Evolutionary conservation across 106 monocot genomes (phyloP).

Genomic region (Allium cepa): DNA sequence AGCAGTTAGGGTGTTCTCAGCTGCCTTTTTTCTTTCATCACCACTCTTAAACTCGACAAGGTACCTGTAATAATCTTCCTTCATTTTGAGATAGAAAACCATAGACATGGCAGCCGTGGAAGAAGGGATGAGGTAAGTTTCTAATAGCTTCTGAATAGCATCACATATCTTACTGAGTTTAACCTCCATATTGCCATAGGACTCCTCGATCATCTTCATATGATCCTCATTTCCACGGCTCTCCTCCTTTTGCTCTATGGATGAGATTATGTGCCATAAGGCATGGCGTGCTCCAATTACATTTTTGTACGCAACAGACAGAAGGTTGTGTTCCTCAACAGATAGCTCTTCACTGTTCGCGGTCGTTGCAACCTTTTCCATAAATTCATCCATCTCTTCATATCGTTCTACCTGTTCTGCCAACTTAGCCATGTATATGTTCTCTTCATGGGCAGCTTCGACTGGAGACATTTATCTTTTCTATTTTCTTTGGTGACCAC

Average conservation of each 20-base stretch:
- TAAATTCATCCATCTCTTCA: slow-evolving; percentile 57
- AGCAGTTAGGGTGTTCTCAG: slow-evolving; percentile 37
- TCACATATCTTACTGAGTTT: slow-evolving; percentile 46
- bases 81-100: slow-evolving; percentile 62
- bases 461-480: no score
- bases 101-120: slow-evolving; percentile 35
- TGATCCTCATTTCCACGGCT: slow-evolving; percentile 41
- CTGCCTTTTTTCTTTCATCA: slow-evolving; percentile 51
- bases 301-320: no score
- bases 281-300: no score
- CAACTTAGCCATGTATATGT: no score
- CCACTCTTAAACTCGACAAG: slow-evolving; percentile 54
- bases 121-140: slow-evolving; percentile 41
- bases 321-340: no score
- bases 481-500: no score
- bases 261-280: no score
- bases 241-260: no score
- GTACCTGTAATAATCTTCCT: slow-evolving; percentile 56
- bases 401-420: slow-evolving; percentile 58
- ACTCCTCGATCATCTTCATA: slow-evolving; percentile 35
- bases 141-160: slow-evolving; percentile 39
- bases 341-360: slow-evolving; percentile 34
- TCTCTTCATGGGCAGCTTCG: no score
- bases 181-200: slow-evolving; percentile 29
- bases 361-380: slow-evolving; percentile 47